Base-by-base conservation (phyloP, 768 basidiomycete species). In the Tricholoma sp. region DNA sequence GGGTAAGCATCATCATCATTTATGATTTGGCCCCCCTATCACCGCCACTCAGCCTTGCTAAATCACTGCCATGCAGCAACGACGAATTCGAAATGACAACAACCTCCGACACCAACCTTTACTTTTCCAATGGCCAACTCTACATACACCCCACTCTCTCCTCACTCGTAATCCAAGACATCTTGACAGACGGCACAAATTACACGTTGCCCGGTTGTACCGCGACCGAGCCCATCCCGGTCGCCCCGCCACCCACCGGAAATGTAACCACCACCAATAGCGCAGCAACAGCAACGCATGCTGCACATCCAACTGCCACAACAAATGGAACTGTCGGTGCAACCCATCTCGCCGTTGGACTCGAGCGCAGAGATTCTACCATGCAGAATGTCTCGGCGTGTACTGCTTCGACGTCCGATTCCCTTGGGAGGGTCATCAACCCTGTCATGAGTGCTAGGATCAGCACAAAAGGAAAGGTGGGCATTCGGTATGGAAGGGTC, bases 131-230 rank as follows among this genome's bases (percentile, higher is more conserved):
- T 69, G 82, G 81, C 5, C 75, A 83, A 56, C 82, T 94, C 35
- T 94, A 91, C 72, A 81, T 95, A 65, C 79, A 85, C 43, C 92
- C 93, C 1, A 92, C 91, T 8, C 78, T 94, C 56, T 91, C 91
- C 0, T 77, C 82, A 1, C 84, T 88, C 64, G 69, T 71, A 34
- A 78, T 84, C 57, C 76, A 70, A 35, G 72, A 74, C 57, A 64
- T 86, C 32, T 49, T 53, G 31, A 65, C 82, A 43, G 76, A 89
- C 61, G 86, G 83, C 1, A 80, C 79, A 61, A 84, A 79, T 0
- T 86, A 82, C 61, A 87, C 86, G 64, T 72, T 92, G 49, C 79
- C 79, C 0, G 84, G 81, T 29, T 91, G 89, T 69, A 90, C 88
- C 0, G 64, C 59, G 10, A 62, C 62, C 18, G 60, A 58, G 5